phyloP scores from a whole-genome alignment of 1,284 basidiomycete species.

The Coniophora puteana region DNA sequence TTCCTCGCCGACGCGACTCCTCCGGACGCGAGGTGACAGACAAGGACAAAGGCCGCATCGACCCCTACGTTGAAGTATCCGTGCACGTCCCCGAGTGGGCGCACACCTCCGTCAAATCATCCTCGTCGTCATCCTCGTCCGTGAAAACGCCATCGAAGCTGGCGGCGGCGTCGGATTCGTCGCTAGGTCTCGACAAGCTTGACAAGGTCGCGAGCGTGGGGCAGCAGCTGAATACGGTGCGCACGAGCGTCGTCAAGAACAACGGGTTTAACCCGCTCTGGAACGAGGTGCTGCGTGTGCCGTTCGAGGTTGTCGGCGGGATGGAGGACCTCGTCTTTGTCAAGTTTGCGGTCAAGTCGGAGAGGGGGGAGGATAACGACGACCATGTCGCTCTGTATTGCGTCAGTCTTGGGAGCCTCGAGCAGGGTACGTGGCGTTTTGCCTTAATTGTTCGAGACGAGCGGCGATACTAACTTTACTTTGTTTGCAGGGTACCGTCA shows the following conservation, averaged over 20 bases:
- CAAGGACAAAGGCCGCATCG: conserved; percentile 55
- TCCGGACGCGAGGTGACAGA: conserved; percentile 59
- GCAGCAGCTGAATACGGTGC: conserved; percentile 46
- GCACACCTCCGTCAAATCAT: conserved; percentile 26
- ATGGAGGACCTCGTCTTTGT: conserved; percentile 85
- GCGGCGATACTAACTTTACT: conserved; percentile 9
- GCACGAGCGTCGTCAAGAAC: conserved; percentile 67
- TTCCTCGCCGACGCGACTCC: conserved; percentile 74
- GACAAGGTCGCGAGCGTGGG: too few species aligned
- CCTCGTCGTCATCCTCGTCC: conserved; percentile 22
- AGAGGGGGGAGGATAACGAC: conserved; percentile 56
- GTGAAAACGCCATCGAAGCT: conserved; percentile 20
- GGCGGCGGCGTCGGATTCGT: conserved; percentile 30
- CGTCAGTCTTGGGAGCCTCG: conserved; percentile 61
- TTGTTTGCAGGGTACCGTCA: conserved; percentile 72
- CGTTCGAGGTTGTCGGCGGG: conserved; percentile 71
- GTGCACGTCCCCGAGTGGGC: conserved; percentile 75
- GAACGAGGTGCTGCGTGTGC: conserved; percentile 69
- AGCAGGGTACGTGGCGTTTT: conserved; percentile 53
- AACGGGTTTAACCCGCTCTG: conserved; percentile 91
- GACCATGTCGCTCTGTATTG: conserved; percentile 74
- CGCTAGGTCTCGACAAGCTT: too few species aligned
- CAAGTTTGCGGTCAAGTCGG: conserved; percentile 66
- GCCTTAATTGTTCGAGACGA: conserved; percentile 4
- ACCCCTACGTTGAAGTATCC: conserved; percentile 79